phyloP scores from a whole-genome alignment of 2,329 filamentous ascomycete species.

The Bipolaris oryzae region DNA sequence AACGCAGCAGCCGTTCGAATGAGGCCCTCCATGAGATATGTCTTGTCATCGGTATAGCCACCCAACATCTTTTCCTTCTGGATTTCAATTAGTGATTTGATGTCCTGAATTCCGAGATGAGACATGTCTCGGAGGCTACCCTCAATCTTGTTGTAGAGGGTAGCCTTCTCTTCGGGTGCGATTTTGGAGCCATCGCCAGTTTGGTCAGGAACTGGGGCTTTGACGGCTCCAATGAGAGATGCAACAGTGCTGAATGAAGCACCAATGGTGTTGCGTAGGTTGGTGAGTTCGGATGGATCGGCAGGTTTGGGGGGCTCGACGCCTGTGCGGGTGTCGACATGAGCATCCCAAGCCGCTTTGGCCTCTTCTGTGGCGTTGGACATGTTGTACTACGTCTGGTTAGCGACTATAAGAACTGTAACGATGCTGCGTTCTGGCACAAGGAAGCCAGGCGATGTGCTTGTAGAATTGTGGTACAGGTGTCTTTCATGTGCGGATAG shows the following conservation, averaged over 20 bases:
- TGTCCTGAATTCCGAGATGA: constrained; percentile 41
- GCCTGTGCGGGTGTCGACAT: constrained; percentile 44
- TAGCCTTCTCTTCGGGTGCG: constrained; percentile 37
- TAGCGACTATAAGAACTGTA: not conserved
- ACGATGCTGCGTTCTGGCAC: not conserved
- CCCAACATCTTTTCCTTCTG: constrained; percentile 52
- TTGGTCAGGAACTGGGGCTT: constrained; percentile 41
- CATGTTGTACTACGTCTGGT: constrained; percentile 12
- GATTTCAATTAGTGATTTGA: constrained; percentile 48
- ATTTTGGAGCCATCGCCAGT: constrained; percentile 55
- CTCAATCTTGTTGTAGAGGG: constrained; percentile 44
- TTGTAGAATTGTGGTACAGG: not conserved
- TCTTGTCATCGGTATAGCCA: constrained; percentile 64
- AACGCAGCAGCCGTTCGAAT: constrained; percentile 56
- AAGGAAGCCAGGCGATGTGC: no score
- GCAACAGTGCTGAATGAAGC: constrained; percentile 37
- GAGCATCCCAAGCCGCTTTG: constrained; percentile 33
- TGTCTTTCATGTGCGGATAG: not conserved
- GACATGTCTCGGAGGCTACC: constrained; percentile 41
- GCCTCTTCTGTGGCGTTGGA: constrained; percentile 21
- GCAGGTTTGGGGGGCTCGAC: constrained; percentile 35
- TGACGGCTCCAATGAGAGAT: constrained; percentile 36
- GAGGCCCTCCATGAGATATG: constrained; percentile 65
- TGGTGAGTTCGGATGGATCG: constrained; percentile 41
- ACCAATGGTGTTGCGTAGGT: constrained; percentile 38